Evolutionary conservation across 2,329 filamentous ascomycete genomes (phyloP).

Genomic region (Monilinia laxa): DNA sequence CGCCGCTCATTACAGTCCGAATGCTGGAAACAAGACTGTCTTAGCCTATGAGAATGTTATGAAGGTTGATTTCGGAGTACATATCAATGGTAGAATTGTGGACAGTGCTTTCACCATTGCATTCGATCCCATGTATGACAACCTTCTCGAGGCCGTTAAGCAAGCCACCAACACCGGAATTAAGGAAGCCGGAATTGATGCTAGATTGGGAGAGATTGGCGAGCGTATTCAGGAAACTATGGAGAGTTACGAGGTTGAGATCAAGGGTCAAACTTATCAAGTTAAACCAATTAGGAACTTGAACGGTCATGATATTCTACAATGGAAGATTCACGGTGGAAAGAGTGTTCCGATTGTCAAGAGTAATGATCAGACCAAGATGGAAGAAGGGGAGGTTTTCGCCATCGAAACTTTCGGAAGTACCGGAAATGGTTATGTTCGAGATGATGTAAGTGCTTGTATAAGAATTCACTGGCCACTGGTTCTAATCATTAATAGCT

Average conservation of each 20-base stretch:
- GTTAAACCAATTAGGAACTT: constrained; percentile 56
- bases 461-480: neutral
- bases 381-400: constrained; percentile 96
- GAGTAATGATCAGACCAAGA: constrained; percentile 83
- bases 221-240: constrained; percentile 60
- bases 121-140: constrained; percentile 68
- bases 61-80: constrained; percentile 72
- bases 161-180: constrained; percentile 74
- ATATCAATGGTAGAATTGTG: constrained; percentile 69
- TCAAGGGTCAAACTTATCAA: constrained; percentile 52
- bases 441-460: constrained; percentile 67
- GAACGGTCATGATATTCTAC: constrained; percentile 79
- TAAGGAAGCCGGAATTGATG: constrained; percentile 88
- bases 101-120: constrained; percentile 70
- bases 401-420: constrained; percentile 96
- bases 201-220: constrained; percentile 69
- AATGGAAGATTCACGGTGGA: constrained; percentile 85
- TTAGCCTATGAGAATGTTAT: constrained; percentile 66
- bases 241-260: constrained; percentile 60
- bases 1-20: constrained; percentile 84
- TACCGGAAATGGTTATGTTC: constrained; percentile 84
- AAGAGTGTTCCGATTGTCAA: constrained; percentile 96
- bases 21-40: constrained; percentile 78
- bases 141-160: constrained; percentile 64
- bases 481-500: constrained; percentile 46